phyloP scores from a whole-genome alignment of 257 asterid species.

The Nicotiana tabacum region DNA sequence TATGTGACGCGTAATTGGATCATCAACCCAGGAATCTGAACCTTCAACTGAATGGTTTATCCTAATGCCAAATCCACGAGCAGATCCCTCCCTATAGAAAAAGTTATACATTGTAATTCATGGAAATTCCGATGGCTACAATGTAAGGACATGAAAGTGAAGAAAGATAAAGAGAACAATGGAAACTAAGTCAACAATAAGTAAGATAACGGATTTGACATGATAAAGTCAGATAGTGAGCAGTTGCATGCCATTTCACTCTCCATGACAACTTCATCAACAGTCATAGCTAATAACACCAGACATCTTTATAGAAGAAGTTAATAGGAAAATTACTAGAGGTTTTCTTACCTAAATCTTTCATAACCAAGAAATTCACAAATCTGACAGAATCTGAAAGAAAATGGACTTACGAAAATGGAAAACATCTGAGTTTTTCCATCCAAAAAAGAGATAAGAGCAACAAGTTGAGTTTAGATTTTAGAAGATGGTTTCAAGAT shows the following conservation, averaged over 20 bases:
- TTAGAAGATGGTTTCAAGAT: background rate
- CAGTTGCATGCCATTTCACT: background rate
- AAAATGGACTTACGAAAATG: background rate
- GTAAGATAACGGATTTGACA: background rate
- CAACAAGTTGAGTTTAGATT: background rate
- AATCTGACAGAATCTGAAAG: background rate
- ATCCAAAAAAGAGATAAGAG: background rate
- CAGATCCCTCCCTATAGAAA: constrained; percentile 76
- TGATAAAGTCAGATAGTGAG: background rate
- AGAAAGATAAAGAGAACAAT: background rate
- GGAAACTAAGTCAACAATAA: background rate
- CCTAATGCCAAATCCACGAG: constrained; percentile 81
- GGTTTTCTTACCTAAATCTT: background rate
- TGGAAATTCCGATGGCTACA: background rate
- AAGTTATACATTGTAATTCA: background rate
- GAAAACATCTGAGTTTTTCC: background rate
- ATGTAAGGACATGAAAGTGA: background rate
- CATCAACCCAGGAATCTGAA: constrained; percentile 97
- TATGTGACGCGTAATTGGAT: constrained; percentile 83
- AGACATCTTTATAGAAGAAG: background rate
- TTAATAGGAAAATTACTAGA: background rate
- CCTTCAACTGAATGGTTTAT: constrained; percentile 70
- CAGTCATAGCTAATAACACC: background rate
- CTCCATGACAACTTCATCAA: background rate
- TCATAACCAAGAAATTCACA: background rate